These are phyloP conservation scores for Xylogone sp. DNA, from an alignment of 2,329 filamentous ascomycete species.

Conservation along the genomic window DNA sequence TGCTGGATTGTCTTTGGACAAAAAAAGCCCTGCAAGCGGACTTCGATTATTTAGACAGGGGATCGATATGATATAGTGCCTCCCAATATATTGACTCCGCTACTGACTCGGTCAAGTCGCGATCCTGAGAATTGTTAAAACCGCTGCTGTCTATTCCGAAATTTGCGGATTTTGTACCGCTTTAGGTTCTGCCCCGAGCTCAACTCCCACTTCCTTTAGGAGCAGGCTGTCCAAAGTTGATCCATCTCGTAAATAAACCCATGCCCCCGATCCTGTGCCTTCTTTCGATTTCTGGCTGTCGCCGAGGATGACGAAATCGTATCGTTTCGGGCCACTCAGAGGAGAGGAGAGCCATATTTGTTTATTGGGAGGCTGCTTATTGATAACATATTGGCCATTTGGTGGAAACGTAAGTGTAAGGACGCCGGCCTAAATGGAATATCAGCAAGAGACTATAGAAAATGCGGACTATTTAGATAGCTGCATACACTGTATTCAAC, in stretches of 20 bases:
- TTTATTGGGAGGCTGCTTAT: slow-evolving; percentile 98
- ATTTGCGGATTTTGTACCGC: background rate
- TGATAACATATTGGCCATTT: slow-evolving; percentile 84
- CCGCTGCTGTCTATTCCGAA: background rate
- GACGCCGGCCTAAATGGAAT: slow-evolving; percentile 67
- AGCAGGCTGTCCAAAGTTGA: slow-evolving; percentile 70
- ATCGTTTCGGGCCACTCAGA: slow-evolving; percentile 86
- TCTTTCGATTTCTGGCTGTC: slow-evolving; percentile 78
- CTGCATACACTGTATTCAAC: slow-evolving; percentile 79
- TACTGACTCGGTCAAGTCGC: background rate
- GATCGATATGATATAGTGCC: no score
- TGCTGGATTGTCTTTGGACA: no score
- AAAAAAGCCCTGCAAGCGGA: no score
- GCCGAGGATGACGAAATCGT: slow-evolving; percentile 76
- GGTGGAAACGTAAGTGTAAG: slow-evolving; percentile 69
- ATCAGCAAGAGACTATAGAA: slow-evolving; percentile 1
- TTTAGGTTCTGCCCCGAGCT: slow-evolving; percentile 21
- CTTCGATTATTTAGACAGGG: no score
- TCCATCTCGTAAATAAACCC: slow-evolving; percentile 88
- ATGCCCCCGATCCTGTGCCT: slow-evolving; percentile 68
- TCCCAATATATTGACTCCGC: background rate
- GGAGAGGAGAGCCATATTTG: slow-evolving; percentile 97
- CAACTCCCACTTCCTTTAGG: slow-evolving; percentile 70
- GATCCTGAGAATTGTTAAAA: background rate
- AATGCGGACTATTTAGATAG: background rate